Base-by-base conservation (phyloP, 495 filamentous ascomycete genomes). In the Penicillium lividum region DNA sequence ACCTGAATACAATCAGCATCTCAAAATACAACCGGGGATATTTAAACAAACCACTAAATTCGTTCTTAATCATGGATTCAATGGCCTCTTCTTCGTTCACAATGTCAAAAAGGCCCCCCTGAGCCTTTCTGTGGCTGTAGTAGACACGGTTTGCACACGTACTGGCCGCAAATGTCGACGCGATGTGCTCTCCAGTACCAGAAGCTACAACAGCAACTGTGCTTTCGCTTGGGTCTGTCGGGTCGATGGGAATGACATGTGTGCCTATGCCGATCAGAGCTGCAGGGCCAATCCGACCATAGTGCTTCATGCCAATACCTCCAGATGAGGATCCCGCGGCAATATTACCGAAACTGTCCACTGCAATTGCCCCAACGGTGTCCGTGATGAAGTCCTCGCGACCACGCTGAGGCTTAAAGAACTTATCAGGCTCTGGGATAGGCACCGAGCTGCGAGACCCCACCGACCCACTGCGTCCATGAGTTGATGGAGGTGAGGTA, bases 271-370 rank as follows among this genome's bases (percentile, higher is more conserved):
- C 93, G 22, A 97, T 89, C 11, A 98, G 78, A 7, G 94, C 94
- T 25, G 94, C 94, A 34, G 94, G 94, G 3, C 94, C 94, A 64
- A 96, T 81, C 44, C 94, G 86, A 27, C 94, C 94, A 47, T 84
- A 82, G 73, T 94, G 92, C 65, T 98, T 98, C 92, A 98, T 96
- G 15, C 95, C 95, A 61, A 98, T 98, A 7, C 94, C 94, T n/a
- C 94, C 94, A 47, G 94, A 98, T 7, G 94, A 98, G 3, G 95
- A 96, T n/a, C 90, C 94, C 8, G 93, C 94, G 5, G 94, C 95
- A 67, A 98, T 96, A 48, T 89, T 87, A 18, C 94, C 94, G 40
- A 79, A 84, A 25, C 77, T 76, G 64, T 98, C 94, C 57, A 98
- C 84, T 43, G 92, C 95, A 62, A 98, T 94, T 18, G 91, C 95